Evolutionary conservation across 2,329 filamentous ascomycete genomes (phyloP), one percentile per base, ranked within the genome.

Genomic region (Purpureocillium takamizusanense): DNA sequence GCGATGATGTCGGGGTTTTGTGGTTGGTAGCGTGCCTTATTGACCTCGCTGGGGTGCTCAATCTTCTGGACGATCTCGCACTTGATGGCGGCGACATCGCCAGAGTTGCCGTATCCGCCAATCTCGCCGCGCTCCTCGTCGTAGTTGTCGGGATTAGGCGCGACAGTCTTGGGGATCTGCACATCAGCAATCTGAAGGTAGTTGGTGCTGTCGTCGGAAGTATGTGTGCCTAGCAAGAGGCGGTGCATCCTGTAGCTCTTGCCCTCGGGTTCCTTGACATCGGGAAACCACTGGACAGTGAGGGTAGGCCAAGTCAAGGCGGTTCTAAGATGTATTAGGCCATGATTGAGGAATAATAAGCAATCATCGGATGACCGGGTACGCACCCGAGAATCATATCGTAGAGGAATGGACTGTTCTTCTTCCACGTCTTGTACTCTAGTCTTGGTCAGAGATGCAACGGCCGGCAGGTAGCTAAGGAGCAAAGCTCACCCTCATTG

Each of bases 351-450:
- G 7, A 30, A 12, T n/a, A 30, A 14, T 7, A 6, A 12, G 11
- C 11, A 14, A 14, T 13, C 7, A 30, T 12, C 5, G 12, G n/a
- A 30, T 12, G 28, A 28, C 7, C 7, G 25, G 28, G 28, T 2
- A 15, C 42, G 14, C 62, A 81, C 80, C 81, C 89, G 46, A 97
- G 74, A 48, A 98, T 92, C 79, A 95, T 86, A 61, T 98, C 92
- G 62, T 98, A 98, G 52, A 98, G 83, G 57, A 97, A 97, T 4
- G 92, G 89, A 48, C 86, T 87, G 65, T 98, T 98, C 72, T 98
- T 98, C 74, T 98, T 98, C 92, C 92, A 98, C 49, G 90, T 95
- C 63, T 98, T 98, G 76, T 98, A 98, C 62, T 98, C 92, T 88
- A 14, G 14, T 17, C 18, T 14, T 31, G 23, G 31, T 52, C 13